Percentiles rank a stretch among this genome's conserved stretches.
Evolutionary conservation across 169 alveolate species (phyloP).

Genomic region (Plasmodium berghei): DNA sequence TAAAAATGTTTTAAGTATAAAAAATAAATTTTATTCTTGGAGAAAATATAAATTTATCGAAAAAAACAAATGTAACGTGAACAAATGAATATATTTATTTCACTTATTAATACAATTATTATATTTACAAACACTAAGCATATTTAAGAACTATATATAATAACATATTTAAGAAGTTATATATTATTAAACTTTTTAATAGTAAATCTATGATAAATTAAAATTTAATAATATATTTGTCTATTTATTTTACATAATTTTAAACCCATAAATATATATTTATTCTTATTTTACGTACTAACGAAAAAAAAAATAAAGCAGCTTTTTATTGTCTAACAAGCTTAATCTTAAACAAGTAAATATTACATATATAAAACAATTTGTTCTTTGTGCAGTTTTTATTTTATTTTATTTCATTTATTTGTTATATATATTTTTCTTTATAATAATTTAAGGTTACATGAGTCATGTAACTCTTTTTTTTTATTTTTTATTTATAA

Average conservation of each 20-base stretch:
- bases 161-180: conserved; percentile 2
- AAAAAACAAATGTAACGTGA: conserved; percentile 5
- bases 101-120: conserved; percentile 3
- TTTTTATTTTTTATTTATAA: conserved; percentile 9
- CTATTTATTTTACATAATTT: conserved; percentile 22
- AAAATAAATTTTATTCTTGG: conserved; percentile 9
- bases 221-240: conserved; percentile 23
- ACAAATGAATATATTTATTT: conserved; percentile 2
- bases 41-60: conserved; percentile 10
- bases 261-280: background rate
- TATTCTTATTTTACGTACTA: background rate
- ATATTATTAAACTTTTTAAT: conserved; percentile 6
- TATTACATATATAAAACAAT: conserved; percentile 8
- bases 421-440: conserved; percentile 11
- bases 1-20: background rate
- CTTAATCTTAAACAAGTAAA: background rate
- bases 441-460: conserved; percentile 10
- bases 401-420: conserved; percentile 13
- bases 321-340: no score
- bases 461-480: conserved; percentile 11
- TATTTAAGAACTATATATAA: background rate
- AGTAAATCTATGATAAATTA: conserved; percentile 48
- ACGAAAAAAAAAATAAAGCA: no score
- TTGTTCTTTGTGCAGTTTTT: conserved; percentile 17
- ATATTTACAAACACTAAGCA: background rate